Evolutionary conservation across 179 eudicot species (phyloP), one percentile per base, ranked within the genome.

Genomic region (Silene noctiflora): DNA sequence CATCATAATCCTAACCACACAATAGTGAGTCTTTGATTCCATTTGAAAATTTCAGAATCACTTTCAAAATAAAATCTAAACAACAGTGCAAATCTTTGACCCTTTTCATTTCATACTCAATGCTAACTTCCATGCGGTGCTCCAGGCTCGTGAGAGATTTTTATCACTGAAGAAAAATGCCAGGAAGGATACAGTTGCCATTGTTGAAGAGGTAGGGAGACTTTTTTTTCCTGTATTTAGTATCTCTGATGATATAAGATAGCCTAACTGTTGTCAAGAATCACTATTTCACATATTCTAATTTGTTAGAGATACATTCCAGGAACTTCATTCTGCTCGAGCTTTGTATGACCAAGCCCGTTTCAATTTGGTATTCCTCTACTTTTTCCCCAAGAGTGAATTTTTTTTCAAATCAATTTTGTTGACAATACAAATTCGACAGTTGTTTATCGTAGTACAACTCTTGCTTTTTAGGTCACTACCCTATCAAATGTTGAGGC

Each of bases 321-420:
- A 94, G 98, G 98, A 94, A 92, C 94, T 90, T 74, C 84, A 89
- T 76, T 73, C 79, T 81, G 89, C 98, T 70, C 87, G 97, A 85
- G 89, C 87, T 72, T 75, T 82, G 35, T 94, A 90, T 70, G 98
- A 94, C 81, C 88, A 94, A 76, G 87, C 98, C 29, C 94, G 98
- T 68, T 90, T 92, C 81, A 88, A 86, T 85, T 85, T 94, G 96
- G 98, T 94, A 78, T 21, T 82, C 58, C 46, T 56, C 46, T 44
- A 25, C 24, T 48, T 60, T 60, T 61, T 63, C 72, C 69, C 29
- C 51, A 33, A 25, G 59, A 61, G 63, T 69, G 63, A 55, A 46
- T 70, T 25, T 29, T n/a, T 48, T 44, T 69, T 46, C 69, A 51
- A 17, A 22, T 55, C 2, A 66, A 60, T 16, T 71, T n/a, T 20